These are phyloP conservation scores for Mortierella sp. DNA, from an alignment of 371 early-diverging fungal genomes.

Conservation along the genomic window DNA sequence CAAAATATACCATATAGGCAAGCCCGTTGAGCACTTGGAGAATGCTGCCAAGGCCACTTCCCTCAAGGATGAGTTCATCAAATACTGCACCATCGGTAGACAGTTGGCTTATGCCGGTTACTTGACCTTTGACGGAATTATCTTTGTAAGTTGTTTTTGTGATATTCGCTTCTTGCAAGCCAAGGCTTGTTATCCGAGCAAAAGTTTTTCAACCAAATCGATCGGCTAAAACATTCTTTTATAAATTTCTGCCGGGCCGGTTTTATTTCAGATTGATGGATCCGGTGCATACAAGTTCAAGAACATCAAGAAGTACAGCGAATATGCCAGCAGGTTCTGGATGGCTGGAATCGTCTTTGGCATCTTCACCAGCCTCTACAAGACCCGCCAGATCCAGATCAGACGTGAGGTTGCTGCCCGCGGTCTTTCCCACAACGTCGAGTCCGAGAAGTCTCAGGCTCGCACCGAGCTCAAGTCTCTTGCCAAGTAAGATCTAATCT, in stretches of 20 bases:
- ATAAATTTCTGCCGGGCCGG: background rate
- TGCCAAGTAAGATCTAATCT: slow-evolving; percentile 17
- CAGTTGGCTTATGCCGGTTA: slow-evolving; percentile 67
- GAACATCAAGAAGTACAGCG: slow-evolving; percentile 62
- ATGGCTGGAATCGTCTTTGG: slow-evolving; percentile 69
- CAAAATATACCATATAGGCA: slow-evolving; percentile 38
- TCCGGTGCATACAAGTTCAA: slow-evolving; percentile 63
- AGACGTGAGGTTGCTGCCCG: slow-evolving; percentile 31
- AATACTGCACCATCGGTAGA: slow-evolving; percentile 60
- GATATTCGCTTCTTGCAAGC: background rate
- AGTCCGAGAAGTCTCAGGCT: slow-evolving; percentile 35
- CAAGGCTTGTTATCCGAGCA: too few relatives aligned
- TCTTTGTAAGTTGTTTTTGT: slow-evolving; percentile 62
- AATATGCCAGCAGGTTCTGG: slow-evolving; percentile 72
- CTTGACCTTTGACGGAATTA: slow-evolving; percentile 66
- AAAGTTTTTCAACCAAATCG: too few relatives aligned
- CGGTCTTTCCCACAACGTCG: slow-evolving; percentile 29
- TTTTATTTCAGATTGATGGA: slow-evolving; percentile 46
- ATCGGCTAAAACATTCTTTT: background rate
- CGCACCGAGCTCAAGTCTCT: slow-evolving; percentile 32
- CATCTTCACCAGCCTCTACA: slow-evolving; percentile 66
- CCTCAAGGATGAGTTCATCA: slow-evolving; percentile 63
- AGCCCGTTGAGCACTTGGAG: slow-evolving; percentile 72
- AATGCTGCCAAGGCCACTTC: slow-evolving; percentile 62
- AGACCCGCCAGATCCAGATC: slow-evolving; percentile 62